These are phyloP conservation scores for Hevea brasiliensis DNA, from an alignment of 345 rosid genomes.

Conservation along the genomic window DNA sequence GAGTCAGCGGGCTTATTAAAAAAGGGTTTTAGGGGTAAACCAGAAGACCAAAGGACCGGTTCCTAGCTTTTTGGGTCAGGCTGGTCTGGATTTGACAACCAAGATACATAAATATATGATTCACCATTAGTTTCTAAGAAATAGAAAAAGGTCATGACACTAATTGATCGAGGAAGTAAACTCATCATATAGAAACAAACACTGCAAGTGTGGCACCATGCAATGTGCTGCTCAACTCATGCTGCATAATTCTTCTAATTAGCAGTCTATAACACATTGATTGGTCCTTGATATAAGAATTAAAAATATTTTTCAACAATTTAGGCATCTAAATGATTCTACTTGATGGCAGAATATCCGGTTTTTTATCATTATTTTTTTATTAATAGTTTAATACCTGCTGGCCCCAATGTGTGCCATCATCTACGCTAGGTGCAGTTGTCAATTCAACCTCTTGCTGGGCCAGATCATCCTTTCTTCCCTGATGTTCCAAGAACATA, in stretches of 20 bases:
- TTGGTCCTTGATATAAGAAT: not conserved
- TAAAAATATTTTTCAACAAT: not conserved
- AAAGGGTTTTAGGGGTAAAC: no score
- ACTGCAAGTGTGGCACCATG: not conserved
- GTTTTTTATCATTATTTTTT: not conserved
- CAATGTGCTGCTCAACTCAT: not conserved
- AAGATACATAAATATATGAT: not conserved
- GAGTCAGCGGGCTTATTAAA: no score
- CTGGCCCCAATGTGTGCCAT: constrained; percentile 97
- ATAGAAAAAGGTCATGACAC: not conserved
- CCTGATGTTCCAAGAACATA: constrained; percentile 43
- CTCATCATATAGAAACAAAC: not conserved
- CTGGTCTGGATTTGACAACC: no score
- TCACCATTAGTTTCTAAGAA: not conserved
- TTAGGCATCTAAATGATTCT: not conserved
- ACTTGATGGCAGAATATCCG: not conserved
- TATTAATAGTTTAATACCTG: constrained; percentile 50
- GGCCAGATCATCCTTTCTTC: constrained; percentile 72
- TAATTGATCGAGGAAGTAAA: not conserved
- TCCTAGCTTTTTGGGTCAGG: no score
- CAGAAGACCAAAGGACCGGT: no score
- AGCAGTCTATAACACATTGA: no score
- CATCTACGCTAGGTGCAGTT: constrained; percentile 77
- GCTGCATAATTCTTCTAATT: not conserved
- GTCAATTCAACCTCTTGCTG: constrained; percentile 75